Evolutionary conservation across 129 eudicot genomes (phyloP).

Genomic region (Escallonia rubra): DNA sequence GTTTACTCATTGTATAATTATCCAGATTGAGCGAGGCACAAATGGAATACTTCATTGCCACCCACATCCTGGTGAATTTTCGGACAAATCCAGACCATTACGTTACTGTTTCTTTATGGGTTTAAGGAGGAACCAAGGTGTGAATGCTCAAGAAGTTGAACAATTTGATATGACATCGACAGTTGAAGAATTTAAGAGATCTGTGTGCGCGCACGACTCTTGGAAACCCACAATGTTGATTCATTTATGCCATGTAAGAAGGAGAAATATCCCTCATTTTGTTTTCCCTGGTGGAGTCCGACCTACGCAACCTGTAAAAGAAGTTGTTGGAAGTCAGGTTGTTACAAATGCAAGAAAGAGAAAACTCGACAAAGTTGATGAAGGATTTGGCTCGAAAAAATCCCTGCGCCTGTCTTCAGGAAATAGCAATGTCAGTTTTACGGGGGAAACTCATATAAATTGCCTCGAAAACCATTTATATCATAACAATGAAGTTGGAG

Average conservation of each 20-base stretch:
- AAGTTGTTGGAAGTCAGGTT: conserved; percentile 41
- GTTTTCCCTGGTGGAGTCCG: conserved; percentile 94
- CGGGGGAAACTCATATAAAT: no score
- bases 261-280: conserved; percentile 61
- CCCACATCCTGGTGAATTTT: conserved; percentile 85
- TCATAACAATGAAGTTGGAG: conserved; percentile 27
- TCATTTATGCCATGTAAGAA: conserved; percentile 58
- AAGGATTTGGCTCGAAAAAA: no score
- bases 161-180: conserved; percentile 86
- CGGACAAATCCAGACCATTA: conserved; percentile 58
- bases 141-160: conserved; percentile 46
- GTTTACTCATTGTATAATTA: background rate
- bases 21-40: conserved; percentile 84
- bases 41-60: conserved; percentile 80
- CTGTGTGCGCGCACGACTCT: conserved; percentile 44
- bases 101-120: conserved; percentile 82
- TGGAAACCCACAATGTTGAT: conserved; percentile 87
- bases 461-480: no score
- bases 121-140: conserved; percentile 71
- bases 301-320: conserved; percentile 45
- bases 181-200: conserved; percentile 77
- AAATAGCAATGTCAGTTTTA: no score
- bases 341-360: conserved; percentile 26
- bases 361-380: conserved; percentile 38
- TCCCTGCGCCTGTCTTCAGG: no score